These are phyloP conservation scores for Leersia perrieri DNA, from an alignment of 176 grass and related monocot species.

Conservation along the genomic window DNA sequence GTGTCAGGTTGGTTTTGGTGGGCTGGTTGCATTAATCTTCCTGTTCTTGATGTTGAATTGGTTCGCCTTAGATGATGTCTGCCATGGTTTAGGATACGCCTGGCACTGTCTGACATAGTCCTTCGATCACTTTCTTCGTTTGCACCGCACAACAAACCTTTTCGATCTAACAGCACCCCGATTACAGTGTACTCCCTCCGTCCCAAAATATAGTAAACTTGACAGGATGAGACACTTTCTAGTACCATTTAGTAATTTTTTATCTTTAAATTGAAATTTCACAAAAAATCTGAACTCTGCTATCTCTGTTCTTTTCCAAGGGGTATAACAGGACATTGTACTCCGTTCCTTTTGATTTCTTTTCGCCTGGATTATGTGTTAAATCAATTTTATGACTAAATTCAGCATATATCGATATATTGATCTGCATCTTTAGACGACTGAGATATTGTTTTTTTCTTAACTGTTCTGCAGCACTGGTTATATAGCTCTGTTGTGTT, in stretches of 20 bases:
- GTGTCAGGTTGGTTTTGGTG: neutral
- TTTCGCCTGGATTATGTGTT: neutral
- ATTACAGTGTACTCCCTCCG: no score
- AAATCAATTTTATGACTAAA: neutral
- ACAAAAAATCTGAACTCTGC: neutral
- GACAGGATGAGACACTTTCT: no score
- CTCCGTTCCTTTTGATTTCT: neutral
- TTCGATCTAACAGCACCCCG: neutral
- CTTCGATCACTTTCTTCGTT: neutral
- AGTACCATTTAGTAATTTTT: no score
- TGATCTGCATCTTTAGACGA: neutral
- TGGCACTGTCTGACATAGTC: neutral
- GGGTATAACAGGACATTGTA: neutral
- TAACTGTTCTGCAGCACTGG: neutral
- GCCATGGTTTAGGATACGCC: neutral
- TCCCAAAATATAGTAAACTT: no score
- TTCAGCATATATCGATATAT: neutral
- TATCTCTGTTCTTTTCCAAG: neutral
- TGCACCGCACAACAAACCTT: neutral
- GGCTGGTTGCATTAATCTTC: neutral
- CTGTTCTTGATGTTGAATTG: neutral
- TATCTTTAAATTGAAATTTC: neutral
- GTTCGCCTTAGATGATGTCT: neutral
- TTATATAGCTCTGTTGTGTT: neutral
- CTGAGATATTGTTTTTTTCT: neutral